Conservation (phyloP, 495 filamentous ascomycete species). For the Annulohypoxylon bovei region DNA sequence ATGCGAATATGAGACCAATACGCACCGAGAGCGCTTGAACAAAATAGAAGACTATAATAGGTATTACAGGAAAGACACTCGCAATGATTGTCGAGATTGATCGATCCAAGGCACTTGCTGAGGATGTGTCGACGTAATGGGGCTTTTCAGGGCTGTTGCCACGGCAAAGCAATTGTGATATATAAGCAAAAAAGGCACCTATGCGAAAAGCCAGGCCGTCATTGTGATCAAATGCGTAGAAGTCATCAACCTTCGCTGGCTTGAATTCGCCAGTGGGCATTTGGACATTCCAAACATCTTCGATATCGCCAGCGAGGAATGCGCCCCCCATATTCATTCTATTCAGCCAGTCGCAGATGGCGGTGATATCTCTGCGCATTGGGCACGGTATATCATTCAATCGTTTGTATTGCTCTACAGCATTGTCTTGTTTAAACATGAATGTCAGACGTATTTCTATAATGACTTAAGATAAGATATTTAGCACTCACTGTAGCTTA, state of each 20-base stretch:
- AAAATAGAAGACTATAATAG: background rate
- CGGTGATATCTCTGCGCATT: background rate
- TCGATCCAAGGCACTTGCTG: background rate
- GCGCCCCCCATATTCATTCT: background rate
- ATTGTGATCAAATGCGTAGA: background rate
- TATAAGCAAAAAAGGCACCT: background rate
- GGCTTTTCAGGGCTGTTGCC: background rate
- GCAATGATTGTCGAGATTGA: background rate
- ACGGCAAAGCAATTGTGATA: background rate
- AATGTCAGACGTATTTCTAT: background rate
- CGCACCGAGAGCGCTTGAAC: background rate
- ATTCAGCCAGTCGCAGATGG: background rate
- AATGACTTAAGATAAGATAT: too few species aligned
- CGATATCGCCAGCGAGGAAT: background rate
- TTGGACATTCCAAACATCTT: background rate
- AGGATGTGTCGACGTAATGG: background rate
- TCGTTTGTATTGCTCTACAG: background rate
- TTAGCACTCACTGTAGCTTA: conserved; percentile 2
- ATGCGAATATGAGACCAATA: background rate
- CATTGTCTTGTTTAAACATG: background rate
- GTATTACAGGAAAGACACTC: background rate
- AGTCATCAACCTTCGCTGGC: background rate
- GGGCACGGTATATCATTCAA: background rate
- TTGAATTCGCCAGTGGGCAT: background rate
- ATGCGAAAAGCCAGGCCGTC: background rate